Conservation (phyloP, 257 asterid species). For the Cruciata laevipes region DNA sequence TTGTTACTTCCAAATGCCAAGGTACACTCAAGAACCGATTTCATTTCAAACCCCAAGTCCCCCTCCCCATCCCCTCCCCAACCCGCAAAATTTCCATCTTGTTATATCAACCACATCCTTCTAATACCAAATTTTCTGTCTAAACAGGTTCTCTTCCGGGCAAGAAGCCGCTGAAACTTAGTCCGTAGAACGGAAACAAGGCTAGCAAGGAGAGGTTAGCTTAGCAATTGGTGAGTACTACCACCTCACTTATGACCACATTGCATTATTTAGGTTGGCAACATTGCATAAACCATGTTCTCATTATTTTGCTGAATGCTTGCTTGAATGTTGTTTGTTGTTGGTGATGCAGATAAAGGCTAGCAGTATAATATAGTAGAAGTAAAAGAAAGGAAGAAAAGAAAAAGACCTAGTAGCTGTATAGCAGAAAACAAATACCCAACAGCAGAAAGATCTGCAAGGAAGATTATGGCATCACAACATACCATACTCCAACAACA, state of each 20-base stretch:
- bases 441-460: slow-evolving; percentile 48
- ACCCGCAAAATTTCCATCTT: not conserved
- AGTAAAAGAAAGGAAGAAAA: slow-evolving; percentile 20
- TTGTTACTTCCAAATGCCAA: slow-evolving; percentile 62
- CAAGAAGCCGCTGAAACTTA: slow-evolving; percentile 76
- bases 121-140: not conserved
- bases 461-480: slow-evolving; percentile 65
- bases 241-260: not conserved
- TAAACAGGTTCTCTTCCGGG: slow-evolving; percentile 48
- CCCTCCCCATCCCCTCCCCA: not conserved
- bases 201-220: slow-evolving; percentile 49
- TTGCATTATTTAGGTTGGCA: not conserved
- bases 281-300: not conserved
- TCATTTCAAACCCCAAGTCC: not conserved
- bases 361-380: slow-evolving; percentile 30
- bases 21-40: slow-evolving; percentile 30
- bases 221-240: slow-evolving; percentile 47
- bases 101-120: not conserved
- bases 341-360: slow-evolving; percentile 56
- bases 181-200: slow-evolving; percentile 38
- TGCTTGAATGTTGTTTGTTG: slow-evolving; percentile 17
- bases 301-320: slow-evolving; percentile 1
- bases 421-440: slow-evolving; percentile 46
- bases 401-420: slow-evolving; percentile 40
- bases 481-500: slow-evolving; percentile 41